Base-by-base conservation (phyloP, 2,329 filamentous ascomycete species). In the Nigrospora oryzae region DNA sequence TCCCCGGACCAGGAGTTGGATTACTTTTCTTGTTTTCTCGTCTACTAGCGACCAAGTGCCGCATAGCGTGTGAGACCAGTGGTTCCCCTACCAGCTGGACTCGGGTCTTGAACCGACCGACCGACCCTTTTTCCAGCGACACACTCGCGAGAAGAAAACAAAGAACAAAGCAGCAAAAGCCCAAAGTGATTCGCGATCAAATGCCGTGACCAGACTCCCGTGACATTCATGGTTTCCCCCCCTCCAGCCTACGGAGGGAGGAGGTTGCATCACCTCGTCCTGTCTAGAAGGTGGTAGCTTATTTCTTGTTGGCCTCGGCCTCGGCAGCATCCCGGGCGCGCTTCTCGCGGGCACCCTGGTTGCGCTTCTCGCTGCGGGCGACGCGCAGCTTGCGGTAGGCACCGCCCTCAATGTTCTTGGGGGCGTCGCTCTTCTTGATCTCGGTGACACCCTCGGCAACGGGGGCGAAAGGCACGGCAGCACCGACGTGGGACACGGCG, bases 301-400 rank as follows among this genome's bases (percentile, higher is more conserved):
- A 91, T 84, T 93, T 91, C 86, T 91, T 91, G 71, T 81, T 80
- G 64, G 75, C 76, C 68, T 86, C 85, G 65, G 86, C 87, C 67
- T 90, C 87, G 61, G 83, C 85, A 77, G 85, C 91, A 63, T 88
- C 87, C 79, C 84, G 86, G 61, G 78, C 83, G 65, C 93, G 84
- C 89, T 97, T 97, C 80, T 94, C 90, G 69, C 89, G 83, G 64
- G 79, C 79, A 73, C 93, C 93, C 55, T 79, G 71, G 64, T 86
- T 76, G 69, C 90, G 85, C 63, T 86, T 83, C 65, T 94, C 86
- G 68, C 81, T 83, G 73, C 93, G 84, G 58, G 86, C 83, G 59
- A 85, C 76, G 70, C 93, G 87, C 67, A 98, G 83, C 64, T 81
- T 84, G 67, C 77, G 77, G 83, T 86, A 97, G 54, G 90, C 93